phyloP scores from a whole-genome alignment of 2,329 filamentous ascomycete genomes.

The Paraphaeosphaeria sporulosa region DNA sequence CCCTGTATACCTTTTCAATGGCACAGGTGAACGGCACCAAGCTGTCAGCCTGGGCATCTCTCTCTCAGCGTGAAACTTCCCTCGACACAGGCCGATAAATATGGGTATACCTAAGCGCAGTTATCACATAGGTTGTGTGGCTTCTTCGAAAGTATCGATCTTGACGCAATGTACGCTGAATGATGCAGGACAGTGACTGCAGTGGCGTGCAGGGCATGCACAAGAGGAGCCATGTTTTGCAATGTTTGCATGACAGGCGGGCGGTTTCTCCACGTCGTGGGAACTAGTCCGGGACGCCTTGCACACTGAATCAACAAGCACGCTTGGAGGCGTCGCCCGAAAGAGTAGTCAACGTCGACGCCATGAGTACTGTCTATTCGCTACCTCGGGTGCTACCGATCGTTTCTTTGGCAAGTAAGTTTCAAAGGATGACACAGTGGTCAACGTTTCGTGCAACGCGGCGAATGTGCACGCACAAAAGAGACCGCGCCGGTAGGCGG shows the following conservation, averaged over 20 bases:
- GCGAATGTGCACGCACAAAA: neutral
- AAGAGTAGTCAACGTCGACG: neutral
- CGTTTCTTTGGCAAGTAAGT: neutral
- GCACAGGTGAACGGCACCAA: neutral
- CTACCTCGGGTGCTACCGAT: neutral
- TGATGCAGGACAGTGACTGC: neutral
- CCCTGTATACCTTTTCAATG: neutral
- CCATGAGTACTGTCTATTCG: neutral
- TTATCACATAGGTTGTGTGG: neutral
- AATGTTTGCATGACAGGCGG: neutral
- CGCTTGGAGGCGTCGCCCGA: neutral
- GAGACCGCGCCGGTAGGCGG: neutral
- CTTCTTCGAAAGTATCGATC: neutral
- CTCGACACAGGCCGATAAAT: neutral
- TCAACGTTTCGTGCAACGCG: neutral
- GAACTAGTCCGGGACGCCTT: neutral
- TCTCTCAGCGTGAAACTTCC: neutral
- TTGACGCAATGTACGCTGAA: neutral
- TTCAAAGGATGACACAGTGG: neutral
- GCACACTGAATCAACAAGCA: neutral
- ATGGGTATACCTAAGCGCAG: neutral
- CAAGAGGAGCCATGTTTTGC: neutral
- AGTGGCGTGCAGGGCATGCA: neutral
- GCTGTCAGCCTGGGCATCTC: neutral
- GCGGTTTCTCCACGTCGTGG: neutral